A percentile compares a stretch with the other conserved stretches of the same genome.
phyloP scores from a whole-genome alignment of 257 asterid genomes.

The Nicotiana sylvestris region DNA sequence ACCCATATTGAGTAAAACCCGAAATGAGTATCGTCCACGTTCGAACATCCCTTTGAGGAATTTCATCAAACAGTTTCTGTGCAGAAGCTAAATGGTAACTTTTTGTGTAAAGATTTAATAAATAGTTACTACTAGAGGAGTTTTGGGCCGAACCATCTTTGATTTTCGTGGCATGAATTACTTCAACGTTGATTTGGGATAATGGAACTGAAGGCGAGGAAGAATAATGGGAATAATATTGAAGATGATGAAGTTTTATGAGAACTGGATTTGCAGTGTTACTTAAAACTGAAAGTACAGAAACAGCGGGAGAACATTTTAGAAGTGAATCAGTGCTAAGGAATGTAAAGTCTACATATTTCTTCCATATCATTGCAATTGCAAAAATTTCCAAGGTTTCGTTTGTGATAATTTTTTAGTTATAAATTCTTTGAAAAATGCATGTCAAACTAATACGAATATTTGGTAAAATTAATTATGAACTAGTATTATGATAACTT shows the following conservation, averaged over 20 bases:
- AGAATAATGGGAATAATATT: slow-evolving; percentile 13
- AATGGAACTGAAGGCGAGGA: slow-evolving; percentile 14
- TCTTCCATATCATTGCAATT: slow-evolving; percentile 18
- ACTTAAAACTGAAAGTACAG: neutral
- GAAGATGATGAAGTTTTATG: neutral
- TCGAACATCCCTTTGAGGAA: slow-evolving; percentile 55
- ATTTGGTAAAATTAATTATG: too few species aligned
- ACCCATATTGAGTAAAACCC: slow-evolving; percentile 43
- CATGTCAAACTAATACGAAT: too few species aligned
- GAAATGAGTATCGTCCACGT: slow-evolving; percentile 74
- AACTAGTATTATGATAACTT: too few species aligned
- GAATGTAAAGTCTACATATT: neutral
- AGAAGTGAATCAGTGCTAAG: neutral
- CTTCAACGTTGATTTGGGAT: slow-evolving; percentile 9
- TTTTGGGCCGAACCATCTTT: slow-evolving; percentile 38
- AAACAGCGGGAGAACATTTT: neutral
- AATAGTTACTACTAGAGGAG: slow-evolving; percentile 30
- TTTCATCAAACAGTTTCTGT: slow-evolving; percentile 64
- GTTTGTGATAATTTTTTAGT: too few species aligned
- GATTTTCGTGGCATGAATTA: slow-evolving; percentile 39
- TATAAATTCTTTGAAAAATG: too few species aligned
- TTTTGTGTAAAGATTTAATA: slow-evolving; percentile 39
- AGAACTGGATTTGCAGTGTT: neutral
- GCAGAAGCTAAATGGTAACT: slow-evolving; percentile 23
- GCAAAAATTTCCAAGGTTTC: too few species aligned